Percentiles rank a stretch among this genome's conserved stretches.
These are phyloP conservation scores for Pharus latifolius DNA, from an alignment of 176 grass and related monocot species.

Conservation along the genomic window DNA sequence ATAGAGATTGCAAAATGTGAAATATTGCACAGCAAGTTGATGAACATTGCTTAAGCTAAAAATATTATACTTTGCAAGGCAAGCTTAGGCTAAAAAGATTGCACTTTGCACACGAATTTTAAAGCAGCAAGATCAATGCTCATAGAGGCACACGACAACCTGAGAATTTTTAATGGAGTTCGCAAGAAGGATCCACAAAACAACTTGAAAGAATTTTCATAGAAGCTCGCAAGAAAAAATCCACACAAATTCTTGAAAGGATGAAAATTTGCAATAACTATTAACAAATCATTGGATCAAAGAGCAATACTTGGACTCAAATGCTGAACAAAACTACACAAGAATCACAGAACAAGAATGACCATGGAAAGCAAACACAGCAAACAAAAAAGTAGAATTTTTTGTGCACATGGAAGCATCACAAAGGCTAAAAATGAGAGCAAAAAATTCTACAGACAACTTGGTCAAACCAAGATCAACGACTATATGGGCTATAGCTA, in stretches of 20 bases:
- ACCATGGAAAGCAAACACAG: background rate
- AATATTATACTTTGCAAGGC: too few species aligned
- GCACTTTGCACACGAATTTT: background rate
- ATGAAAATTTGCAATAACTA: too few species aligned
- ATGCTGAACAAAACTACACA: background rate
- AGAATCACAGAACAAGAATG: background rate
- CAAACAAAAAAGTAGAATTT: background rate
- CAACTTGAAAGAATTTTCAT: background rate
- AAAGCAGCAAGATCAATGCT: background rate
- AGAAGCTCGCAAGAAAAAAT: background rate
- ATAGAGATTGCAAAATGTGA: background rate
- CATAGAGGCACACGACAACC: background rate
- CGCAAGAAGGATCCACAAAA: background rate
- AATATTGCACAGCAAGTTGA: background rate
- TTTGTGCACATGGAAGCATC: too few species aligned
- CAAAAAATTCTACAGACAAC: background rate
- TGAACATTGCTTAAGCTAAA: too few species aligned
- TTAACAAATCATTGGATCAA: too few species aligned
- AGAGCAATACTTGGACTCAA: too few species aligned
- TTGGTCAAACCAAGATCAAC: constrained; percentile 3
- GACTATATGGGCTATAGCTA: constrained; percentile 9
- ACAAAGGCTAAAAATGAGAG: too few species aligned
- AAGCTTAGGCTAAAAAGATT: too few species aligned
- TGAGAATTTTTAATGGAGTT: background rate
- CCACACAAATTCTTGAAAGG: too few species aligned